These are phyloP conservation scores for Aspergillus sp. DNA, from an alignment of 2,329 filamentous ascomycete species.

Conservation along the genomic window DNA sequence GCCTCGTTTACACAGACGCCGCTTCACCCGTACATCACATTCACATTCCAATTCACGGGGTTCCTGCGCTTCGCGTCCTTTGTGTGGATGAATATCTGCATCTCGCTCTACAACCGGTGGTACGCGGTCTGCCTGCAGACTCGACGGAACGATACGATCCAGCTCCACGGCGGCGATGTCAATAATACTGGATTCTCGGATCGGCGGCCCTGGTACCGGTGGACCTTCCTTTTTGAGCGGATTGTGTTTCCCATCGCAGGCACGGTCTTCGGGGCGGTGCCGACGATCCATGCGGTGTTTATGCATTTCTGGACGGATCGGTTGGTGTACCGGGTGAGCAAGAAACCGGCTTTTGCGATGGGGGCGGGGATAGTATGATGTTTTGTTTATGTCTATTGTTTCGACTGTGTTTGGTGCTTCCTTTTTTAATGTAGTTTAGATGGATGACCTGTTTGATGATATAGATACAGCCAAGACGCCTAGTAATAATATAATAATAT, in stretches of 20 bases:
- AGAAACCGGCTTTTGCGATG: constrained; percentile 53
- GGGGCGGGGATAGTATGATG: not conserved
- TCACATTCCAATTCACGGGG: constrained; percentile 62
- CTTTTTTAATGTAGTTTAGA: no score
- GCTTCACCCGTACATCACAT: constrained; percentile 54
- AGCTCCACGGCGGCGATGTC: constrained; percentile 53
- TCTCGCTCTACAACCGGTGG: constrained; percentile 67
- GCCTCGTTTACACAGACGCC: constrained; percentile 46
- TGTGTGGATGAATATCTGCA: constrained; percentile 61
- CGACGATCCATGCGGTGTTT: constrained; percentile 66
- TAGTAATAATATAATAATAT: no score
- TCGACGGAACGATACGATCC: constrained; percentile 61
- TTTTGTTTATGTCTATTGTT: not conserved
- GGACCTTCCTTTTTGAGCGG: constrained; percentile 63
- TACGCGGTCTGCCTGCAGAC: constrained; percentile 61
- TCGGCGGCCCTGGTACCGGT: constrained; percentile 54
- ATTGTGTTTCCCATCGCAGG: constrained; percentile 66
- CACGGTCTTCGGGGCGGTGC: constrained; percentile 66
- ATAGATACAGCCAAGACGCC: no score
- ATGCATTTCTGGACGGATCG: constrained; percentile 70
- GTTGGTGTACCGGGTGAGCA: constrained; percentile 70
- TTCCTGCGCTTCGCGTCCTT: constrained; percentile 62
- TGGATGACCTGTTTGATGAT: no score
- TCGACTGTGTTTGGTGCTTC: not conserved
- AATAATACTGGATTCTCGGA: constrained; percentile 63